Percentiles rank a stretch among this genome's conserved stretches.
Conservation (phyloP, 768 basidiomycete species). For the Lyophyllum atratum region DNA sequence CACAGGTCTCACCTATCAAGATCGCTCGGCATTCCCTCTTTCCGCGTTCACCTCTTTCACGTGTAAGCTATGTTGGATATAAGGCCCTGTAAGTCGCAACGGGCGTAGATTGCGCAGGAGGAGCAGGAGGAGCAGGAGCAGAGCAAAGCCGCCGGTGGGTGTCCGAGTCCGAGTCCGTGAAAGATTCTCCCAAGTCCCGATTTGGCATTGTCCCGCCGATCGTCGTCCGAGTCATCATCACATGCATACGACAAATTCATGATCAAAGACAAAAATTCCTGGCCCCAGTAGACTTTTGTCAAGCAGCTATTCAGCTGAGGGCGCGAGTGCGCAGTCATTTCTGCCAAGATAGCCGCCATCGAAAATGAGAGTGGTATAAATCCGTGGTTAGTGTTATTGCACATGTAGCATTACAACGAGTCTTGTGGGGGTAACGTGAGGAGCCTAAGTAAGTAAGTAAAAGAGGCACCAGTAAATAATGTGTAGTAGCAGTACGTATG, state of each 20-base stretch:
- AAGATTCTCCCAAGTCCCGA: slow-evolving; percentile 5
- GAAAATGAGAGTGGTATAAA: slow-evolving; percentile 1
- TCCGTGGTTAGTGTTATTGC: slow-evolving; percentile 16
- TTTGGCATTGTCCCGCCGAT: slow-evolving; percentile 9
- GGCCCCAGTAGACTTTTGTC: too few relatives aligned
- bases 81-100: too few relatives aligned
- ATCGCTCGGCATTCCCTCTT: slow-evolving; percentile 23
- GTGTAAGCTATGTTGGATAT: not conserved
- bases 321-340: too few relatives aligned
- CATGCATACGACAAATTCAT: too few relatives aligned
- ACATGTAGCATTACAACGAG: slow-evolving; percentile 8
- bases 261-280: too few relatives aligned
- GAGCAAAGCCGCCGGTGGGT: too few relatives aligned
- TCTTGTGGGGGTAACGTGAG: too few relatives aligned
- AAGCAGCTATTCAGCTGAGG: too few relatives aligned
- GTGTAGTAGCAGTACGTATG: not conserved
- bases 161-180: too few relatives aligned
- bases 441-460: not conserved
- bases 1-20: slow-evolving; percentile 21
- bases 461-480: not conserved
- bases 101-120: not conserved
- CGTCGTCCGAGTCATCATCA: not conserved
- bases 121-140: too few relatives aligned
- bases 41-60: not conserved
- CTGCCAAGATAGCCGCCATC: too few relatives aligned